Evolutionary conservation across 2,329 filamentous ascomycete genomes (phyloP), one percentile per base, ranked within the genome.

Genomic region (Geoglossum cookeanum): DNA sequence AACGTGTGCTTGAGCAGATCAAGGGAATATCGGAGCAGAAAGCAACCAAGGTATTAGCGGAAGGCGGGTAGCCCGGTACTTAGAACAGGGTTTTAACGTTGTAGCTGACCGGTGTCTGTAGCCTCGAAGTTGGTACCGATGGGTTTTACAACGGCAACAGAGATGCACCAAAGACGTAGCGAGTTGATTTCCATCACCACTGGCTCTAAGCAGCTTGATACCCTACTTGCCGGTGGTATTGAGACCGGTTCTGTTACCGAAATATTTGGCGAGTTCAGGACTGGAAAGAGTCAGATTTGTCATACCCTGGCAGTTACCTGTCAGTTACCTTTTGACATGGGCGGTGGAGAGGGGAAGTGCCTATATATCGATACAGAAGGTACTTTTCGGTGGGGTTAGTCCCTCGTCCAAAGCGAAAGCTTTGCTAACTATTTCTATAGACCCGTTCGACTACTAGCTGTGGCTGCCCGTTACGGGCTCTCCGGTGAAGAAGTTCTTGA

Each of bases 11-110:
- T 17, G 91, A 98, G 69, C 88, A 94, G 68, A 91, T 98, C 71
- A 98, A 97, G 70, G 92, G 92, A 58, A 95, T 98, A 37, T 98
- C 92, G 1, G 91, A 97, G 71, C 86, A 94, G 66, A 98, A 98
- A 69, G 92, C 94, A 1, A 83, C 80, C 37, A 97, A 97, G 67
- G 83, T 98, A 45, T 75, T 98, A 32, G 81, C 80, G 13, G 92
- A 97, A 76, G 90, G 90, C 91, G 69, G 62, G 71, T 60, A n/a
- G n/a, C 52, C 11, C 57, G 1, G 6, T 30, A 32, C n/a, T 15
- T 15, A 32, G 8, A 52, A 35, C 13, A 11, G 35, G n/a, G 54
- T 33, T 11, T 2, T n/a, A 17, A 2, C 17, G 11, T 51, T 7
- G 49, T 44, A 8, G 29, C 55, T 54, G 58, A 61, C 47, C 56